These are phyloP conservation scores for Gentiana dahurica DNA, from an alignment of 257 asterid species.

Conservation along the genomic window DNA sequence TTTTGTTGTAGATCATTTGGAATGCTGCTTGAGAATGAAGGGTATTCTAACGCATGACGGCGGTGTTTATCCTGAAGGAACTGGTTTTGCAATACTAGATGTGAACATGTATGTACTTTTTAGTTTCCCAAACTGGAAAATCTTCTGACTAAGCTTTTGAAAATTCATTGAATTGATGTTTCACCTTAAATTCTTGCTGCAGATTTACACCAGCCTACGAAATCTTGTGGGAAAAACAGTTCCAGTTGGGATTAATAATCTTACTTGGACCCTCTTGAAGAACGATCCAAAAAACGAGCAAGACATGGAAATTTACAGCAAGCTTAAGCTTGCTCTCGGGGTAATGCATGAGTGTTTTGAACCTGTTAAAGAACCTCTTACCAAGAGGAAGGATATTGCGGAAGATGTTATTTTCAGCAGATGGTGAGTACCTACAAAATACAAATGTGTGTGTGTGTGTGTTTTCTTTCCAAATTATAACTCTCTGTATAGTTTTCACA, in stretches of 20 bases:
- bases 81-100: not conserved
- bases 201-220: slow-evolving; percentile 60
- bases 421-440: slow-evolving; percentile 35
- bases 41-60: slow-evolving; percentile 17
- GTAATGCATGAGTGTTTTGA: slow-evolving; percentile 94
- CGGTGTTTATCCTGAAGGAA: slow-evolving; percentile 19
- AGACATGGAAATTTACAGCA: slow-evolving; percentile 48
- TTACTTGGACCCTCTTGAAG: slow-evolving; percentile 49
- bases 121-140: too few species aligned
- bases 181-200: slow-evolving; percentile 7
- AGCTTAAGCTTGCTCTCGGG: slow-evolving; percentile 62
- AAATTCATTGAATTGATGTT: too few species aligned
- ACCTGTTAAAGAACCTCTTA: slow-evolving; percentile 61
- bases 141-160: too few species aligned
- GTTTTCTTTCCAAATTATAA: too few species aligned
- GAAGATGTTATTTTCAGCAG: slow-evolving; percentile 76
- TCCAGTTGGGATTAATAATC: slow-evolving; percentile 37
- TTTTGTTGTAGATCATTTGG: slow-evolving; percentile 51
- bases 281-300: too few species aligned
- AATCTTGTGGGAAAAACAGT: slow-evolving; percentile 45
- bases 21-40: slow-evolving; percentile 38
- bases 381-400: slow-evolving; percentile 64
- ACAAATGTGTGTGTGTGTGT: too few species aligned
- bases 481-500: too few species aligned
- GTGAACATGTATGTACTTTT: too few species aligned